Evolutionary conservation across 306 rosid genomes (phyloP), one percentile per base, ranked within the genome.

Genomic region (Abrus precatorius): DNA sequence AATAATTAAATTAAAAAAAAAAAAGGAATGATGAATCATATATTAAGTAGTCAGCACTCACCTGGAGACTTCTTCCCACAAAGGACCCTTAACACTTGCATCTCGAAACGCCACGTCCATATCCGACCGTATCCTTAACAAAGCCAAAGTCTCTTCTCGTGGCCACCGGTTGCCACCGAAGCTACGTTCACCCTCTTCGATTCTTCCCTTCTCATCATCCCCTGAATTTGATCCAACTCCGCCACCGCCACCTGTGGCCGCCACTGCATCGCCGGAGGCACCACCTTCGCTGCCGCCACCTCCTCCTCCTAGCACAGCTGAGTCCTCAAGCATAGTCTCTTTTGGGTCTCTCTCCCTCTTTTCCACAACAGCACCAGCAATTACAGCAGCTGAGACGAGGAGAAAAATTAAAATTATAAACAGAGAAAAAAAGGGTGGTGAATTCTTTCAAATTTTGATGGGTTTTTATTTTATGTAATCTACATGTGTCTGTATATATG

Each of bases 141-240:
- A 91, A 1, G 97, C 93, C 84, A 96, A 74, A 65, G 99, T 96
- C 62, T 96, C 99, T 67, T 86, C 97, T 13, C 94, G 84, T 10
- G 99, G 99, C 99, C 99, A 96, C 59, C 99, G 86, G 84, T 92
- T 93, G 5, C 97, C 99, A 0, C 97, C 97, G 72, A 86, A 91
- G 82, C 90, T 90, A 14, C 92, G 88, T 13, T 91, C 98, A 9
- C 95, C 93, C 27, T 84, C 94, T 13, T 91, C 94, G 3, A 79
- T 84, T 8, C 84, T 82, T 1, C 85, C 83, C 30, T 84, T 90
- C 20, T 86, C 91, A 8, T 88, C 93, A 47, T 91, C 97, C 1
- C 89, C 91, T 0, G 95, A 92, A 79, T 89, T 94, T 59, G 92
- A 94, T 69, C 92, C 90, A 12, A 54, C 83, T 3, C 87, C 88